These are phyloP conservation scores for Cytospora schulzeri DNA, from an alignment of 2,329 filamentous ascomycete genomes.

Conservation along the genomic window DNA sequence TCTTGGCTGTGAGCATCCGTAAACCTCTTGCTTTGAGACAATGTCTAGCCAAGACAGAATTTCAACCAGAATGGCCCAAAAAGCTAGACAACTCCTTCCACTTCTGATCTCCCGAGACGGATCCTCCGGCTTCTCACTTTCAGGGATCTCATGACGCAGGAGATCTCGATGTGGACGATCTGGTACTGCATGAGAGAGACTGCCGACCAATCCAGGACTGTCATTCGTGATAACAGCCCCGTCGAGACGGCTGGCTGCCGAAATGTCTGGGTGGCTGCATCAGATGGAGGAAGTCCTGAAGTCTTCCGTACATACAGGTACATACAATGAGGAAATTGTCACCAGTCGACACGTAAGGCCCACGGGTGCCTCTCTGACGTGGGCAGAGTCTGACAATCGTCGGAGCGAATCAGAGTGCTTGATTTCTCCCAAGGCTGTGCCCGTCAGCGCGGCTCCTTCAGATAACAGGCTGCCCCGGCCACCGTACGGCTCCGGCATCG, in stretches of 20 bases:
- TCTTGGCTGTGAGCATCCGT: conserved; percentile 8
- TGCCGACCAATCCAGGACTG: conserved; percentile 5
- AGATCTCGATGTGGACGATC: neutral
- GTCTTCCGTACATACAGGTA: neutral
- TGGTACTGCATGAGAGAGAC: conserved; percentile 1
- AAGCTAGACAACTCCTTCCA: neutral
- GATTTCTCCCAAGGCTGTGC: conserved; percentile 9
- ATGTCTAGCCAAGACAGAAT: conserved; percentile 11
- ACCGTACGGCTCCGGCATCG: conserved; percentile 15
- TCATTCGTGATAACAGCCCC: conserved; percentile 9
- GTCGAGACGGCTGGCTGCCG: conserved; percentile 8
- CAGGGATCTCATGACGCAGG: neutral
- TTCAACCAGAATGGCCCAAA: conserved; percentile 10
- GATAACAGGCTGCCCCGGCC: conserved; percentile 6
- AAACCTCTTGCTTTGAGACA: conserved; percentile 16
- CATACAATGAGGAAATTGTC: neutral
- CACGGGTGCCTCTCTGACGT: conserved; percentile 19
- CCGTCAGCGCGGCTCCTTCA: conserved; percentile 5
- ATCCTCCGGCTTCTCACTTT: neutral
- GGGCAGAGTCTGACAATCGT: conserved; percentile 11
- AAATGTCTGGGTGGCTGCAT: neutral
- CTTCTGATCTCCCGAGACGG: neutral
- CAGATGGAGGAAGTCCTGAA: neutral
- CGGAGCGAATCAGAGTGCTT: conserved; percentile 8
- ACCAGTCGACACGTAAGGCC: conserved; percentile 4